Evolutionary conservation across 1,284 basidiomycete genomes (phyloP), one percentile per base, ranked within the genome.

Genomic region (Rhodotorula sp.): DNA sequence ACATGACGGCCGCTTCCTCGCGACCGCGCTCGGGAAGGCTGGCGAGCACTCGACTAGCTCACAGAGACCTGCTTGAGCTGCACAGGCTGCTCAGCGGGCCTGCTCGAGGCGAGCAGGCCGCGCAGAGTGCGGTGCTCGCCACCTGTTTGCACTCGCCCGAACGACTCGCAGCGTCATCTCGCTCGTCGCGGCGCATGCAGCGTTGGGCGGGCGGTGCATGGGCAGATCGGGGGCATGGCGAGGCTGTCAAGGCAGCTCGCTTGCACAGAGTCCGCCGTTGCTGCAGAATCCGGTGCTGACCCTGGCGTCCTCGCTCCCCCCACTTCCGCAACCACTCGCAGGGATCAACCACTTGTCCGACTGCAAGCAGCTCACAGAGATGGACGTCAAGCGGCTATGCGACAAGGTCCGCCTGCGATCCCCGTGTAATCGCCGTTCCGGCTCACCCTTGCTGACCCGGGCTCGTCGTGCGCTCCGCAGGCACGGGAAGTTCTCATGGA

Each of bases 401-500:
- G 96, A 99, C 87, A 99, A 97, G 91, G 95, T 94, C 80, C 76
- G 88, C 49, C 14, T 2, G 19, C 60, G 27, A 54, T 54, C 17
- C 27, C 13, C 41, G 19, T 13, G 3, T 4, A 17, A 23, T 41
- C n/a, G 14, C 34, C 19, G 17, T 12, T 34, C 54, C 34, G 34
- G 21, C 25, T 41, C 56, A 7, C 7, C 3, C 17, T 27, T 27
- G 58, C 44, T 34, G 34, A 52, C 53, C 54, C 44, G 19, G 19
- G 44, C 45, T 57, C 49, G 12, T 13, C 53, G 34, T 21, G 14
- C 58, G 34, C 58, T 62, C 42, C 67, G 45, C 81, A 97, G 95
- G 94, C 96, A 68, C 88, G 95, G 80, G 95, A 98, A 85, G 95
- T 99, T 78, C 84, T 99, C 81, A 94, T 97, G 88, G 93, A 95